Evolutionary conservation across 331 rosid species (phyloP).

Genomic region (Acacia concinna): DNA sequence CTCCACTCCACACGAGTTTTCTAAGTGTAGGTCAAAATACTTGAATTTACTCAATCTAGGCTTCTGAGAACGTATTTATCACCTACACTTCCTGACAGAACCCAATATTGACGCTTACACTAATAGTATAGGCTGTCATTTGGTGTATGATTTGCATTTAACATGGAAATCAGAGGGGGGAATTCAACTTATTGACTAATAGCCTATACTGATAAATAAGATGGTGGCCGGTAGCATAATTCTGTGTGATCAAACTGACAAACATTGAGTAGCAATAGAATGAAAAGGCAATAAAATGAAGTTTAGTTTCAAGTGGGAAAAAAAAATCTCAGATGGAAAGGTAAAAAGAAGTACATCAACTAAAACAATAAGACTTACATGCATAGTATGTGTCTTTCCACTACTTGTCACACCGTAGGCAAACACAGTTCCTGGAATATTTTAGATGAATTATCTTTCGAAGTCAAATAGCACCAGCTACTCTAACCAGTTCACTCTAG

Average conservation of each 20-base stretch:
- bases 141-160: conserved; percentile 2
- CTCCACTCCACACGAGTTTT: background rate
- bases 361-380: conserved; percentile 57
- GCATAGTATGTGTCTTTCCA: conserved; percentile 99
- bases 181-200: conserved; percentile 12
- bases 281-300: conserved; percentile 3
- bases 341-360: background rate
- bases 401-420: conserved; percentile 99
- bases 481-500: conserved; percentile 31
- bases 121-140: background rate
- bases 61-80: conserved; percentile 3
- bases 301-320: background rate
- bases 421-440: conserved; percentile 89
- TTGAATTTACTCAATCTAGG: background rate
- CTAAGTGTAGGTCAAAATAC: conserved; percentile 2
- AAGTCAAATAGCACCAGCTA: conserved; percentile 26
- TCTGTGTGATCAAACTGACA: conserved; percentile 14
- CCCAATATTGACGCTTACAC: conserved; percentile 9
- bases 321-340: conserved; percentile 18
- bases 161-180: background rate
- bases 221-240: conserved; percentile 6
- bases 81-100: background rate
- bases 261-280: conserved; percentile 3
- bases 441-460: conserved; percentile 34
- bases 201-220: conserved; percentile 3